Evolutionary conservation across 495 filamentous ascomycete species (phyloP).

Genomic region (Neurospora pannonica): DNA sequence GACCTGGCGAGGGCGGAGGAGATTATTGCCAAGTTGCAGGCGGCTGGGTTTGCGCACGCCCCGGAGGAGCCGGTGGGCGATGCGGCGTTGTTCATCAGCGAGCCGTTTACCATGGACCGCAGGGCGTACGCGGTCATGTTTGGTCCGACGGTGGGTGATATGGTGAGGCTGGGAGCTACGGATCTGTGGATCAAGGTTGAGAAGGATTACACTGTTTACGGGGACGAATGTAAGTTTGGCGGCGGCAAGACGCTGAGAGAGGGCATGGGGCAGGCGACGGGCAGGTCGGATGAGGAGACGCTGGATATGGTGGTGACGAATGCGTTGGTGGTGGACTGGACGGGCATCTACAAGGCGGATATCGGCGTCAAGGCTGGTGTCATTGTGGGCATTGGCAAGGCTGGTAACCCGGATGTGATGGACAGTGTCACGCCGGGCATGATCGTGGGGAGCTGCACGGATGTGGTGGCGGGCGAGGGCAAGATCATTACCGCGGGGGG

Average conservation of each 20-base stretch:
- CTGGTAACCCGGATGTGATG: constrained; percentile 96
- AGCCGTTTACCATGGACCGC: constrained; percentile 62
- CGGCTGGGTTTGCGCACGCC: constrained; percentile 67
- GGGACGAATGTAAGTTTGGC: constrained; percentile 93
- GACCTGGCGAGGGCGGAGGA: constrained; percentile 51
- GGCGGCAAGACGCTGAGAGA: constrained; percentile 92
- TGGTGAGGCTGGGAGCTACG: constrained; percentile 71
- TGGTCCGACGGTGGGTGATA: constrained; percentile 82
- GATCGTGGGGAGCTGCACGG: constrained; percentile 82
- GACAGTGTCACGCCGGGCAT: constrained; percentile 69
- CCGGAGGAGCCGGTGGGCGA: constrained; percentile 51
- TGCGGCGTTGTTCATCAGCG: constrained; percentile 34
- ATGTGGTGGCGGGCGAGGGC: constrained; percentile 91
- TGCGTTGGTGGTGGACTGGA: constrained; percentile 84
- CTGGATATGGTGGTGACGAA: constrained; percentile 89
- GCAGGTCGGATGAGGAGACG: constrained; percentile 56
- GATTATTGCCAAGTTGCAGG: constrained; percentile 55
- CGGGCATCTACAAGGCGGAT: constrained; percentile 93
- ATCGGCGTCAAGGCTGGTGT: constrained; percentile 86
- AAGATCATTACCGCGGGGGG: constrained; percentile 91
- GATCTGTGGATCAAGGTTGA: constrained; percentile 91
- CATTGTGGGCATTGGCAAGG: constrained; percentile 90
- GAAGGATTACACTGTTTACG: constrained; percentile 74
- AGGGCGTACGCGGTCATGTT: constrained; percentile 79
- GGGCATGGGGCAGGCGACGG: constrained; percentile 91